Percentiles rank a stretch among this genome's conserved stretches.
Conservation (phyloP, 805 yeast genomes). For the Sugiyamaella smithiae region DNA sequence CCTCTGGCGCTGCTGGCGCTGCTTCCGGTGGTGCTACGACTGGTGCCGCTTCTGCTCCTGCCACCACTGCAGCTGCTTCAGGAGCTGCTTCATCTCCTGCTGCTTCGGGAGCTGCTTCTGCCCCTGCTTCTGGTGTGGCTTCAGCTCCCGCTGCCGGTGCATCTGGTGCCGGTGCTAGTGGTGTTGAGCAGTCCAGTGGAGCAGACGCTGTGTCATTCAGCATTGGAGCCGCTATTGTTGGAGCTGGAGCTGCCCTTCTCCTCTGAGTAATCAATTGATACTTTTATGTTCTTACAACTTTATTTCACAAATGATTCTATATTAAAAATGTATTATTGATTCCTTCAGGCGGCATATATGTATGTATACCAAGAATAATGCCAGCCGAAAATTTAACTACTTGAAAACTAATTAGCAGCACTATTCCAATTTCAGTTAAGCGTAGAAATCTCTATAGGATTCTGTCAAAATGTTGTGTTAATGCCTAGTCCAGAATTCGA, state of each 20-base stretch:
- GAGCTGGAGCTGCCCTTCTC: conserved; percentile 20
- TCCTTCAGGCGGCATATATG: too few relatives aligned
- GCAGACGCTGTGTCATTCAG: neutral
- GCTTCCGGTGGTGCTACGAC: conserved; percentile 10
- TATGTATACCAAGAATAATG: too few relatives aligned
- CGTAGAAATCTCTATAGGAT: too few relatives aligned
- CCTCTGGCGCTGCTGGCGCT: conserved; percentile 6
- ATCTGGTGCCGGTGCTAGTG: conserved; percentile 8
- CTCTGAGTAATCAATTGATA: conserved; percentile 9
- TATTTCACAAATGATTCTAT: too few relatives aligned
- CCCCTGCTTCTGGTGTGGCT: conserved; percentile 6
- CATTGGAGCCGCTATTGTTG: conserved; percentile 9
- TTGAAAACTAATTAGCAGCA: too few relatives aligned
- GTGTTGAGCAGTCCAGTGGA: neutral
- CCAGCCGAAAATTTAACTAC: too few relatives aligned
- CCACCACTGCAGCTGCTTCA: conserved; percentile 7
- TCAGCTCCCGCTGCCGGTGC: conserved; percentile 8
- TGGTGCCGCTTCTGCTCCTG: conserved; percentile 8
- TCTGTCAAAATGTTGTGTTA: too few relatives aligned
- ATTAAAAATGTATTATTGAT: too few relatives aligned
- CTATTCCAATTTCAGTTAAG: too few relatives aligned
- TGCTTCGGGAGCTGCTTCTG: neutral
- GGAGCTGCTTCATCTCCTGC: conserved; percentile 7
- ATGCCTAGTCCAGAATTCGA: too few relatives aligned
- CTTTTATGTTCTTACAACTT: too few relatives aligned